Conservation (phyloP, 2,329 filamentous ascomycete species). For the Ascosphaera apis region DNA sequence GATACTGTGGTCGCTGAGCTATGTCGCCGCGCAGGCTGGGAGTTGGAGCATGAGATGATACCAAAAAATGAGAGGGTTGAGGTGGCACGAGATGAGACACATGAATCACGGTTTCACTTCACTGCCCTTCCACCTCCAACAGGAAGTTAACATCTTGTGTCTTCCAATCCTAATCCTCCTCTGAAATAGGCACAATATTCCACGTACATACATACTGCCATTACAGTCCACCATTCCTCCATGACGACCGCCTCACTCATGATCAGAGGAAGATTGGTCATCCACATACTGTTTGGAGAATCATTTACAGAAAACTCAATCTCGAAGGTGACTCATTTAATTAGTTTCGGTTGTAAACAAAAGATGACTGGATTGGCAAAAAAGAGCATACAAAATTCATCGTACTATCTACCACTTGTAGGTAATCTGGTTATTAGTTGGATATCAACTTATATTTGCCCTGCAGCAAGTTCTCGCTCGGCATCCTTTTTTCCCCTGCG, state of each 20-base stretch:
- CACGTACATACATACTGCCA: neutral
- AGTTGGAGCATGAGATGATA: conserved; percentile 61
- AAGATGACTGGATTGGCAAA: too few relatives aligned
- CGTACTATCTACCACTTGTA: neutral
- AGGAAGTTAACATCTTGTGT: conserved; percentile 16
- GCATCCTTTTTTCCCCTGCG: neutral
- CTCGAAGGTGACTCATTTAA: too few relatives aligned
- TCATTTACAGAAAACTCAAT: too few relatives aligned
- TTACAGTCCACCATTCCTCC: too few relatives aligned
- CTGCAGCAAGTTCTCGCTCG: neutral
- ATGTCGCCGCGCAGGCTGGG: conserved; percentile 60
- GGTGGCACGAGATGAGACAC: conserved; percentile 27
- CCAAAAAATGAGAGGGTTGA: conserved; percentile 39
- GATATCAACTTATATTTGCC: neutral
- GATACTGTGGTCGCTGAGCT: conserved; percentile 77
- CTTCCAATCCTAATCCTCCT: conserved; percentile 8
- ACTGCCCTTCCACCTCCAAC: conserved; percentile 13
- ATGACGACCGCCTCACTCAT: too few relatives aligned
- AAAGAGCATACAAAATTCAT: too few relatives aligned
- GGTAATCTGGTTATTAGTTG: neutral
- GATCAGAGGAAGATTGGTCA: too few relatives aligned
- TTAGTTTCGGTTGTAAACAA: too few relatives aligned
- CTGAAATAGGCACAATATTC: too few relatives aligned
- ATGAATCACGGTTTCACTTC: conserved; percentile 22
- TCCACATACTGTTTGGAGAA: too few relatives aligned